phyloP scores from a whole-genome alignment of 805 yeast species.

The Myxozyma geophila region DNA sequence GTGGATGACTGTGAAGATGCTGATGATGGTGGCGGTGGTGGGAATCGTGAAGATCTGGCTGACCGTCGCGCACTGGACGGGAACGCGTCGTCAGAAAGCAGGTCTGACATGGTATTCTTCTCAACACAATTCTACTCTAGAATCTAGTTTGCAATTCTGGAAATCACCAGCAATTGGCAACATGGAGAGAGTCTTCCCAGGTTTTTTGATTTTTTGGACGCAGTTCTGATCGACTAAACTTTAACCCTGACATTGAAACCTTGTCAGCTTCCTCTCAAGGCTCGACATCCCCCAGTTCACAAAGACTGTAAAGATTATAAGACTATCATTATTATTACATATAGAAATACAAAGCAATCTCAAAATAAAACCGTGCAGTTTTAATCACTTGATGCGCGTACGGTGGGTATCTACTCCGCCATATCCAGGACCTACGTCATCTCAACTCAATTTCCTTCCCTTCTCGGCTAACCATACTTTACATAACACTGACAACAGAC shows the following conservation, averaged over 20 bases:
- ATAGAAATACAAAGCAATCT: no score
- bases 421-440: not conserved
- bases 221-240: not conserved
- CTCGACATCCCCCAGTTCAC: not conserved
- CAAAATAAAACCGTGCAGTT: no score
- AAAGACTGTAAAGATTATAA: not conserved
- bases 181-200: no score
- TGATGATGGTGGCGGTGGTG: not conserved
- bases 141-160: no score
- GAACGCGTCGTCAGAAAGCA: conserved; percentile 3
- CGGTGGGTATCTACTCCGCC: no score
- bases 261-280: not conserved
- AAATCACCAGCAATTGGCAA: no score
- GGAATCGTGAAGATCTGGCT: not conserved
- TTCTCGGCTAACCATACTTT: not conserved
- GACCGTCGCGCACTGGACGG: conserved; percentile 5
- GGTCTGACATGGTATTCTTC: not conserved
- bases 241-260: not conserved
- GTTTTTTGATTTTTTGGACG: not conserved
- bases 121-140: no score
- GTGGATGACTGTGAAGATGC: not conserved
- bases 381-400: no score
- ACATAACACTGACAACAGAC: conserved; percentile 63
- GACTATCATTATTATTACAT: not conserved
- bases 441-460: not conserved